Evolutionary conservation across 805 yeast genomes (phyloP).

Genomic region (Yarrowia keelungensis): DNA sequence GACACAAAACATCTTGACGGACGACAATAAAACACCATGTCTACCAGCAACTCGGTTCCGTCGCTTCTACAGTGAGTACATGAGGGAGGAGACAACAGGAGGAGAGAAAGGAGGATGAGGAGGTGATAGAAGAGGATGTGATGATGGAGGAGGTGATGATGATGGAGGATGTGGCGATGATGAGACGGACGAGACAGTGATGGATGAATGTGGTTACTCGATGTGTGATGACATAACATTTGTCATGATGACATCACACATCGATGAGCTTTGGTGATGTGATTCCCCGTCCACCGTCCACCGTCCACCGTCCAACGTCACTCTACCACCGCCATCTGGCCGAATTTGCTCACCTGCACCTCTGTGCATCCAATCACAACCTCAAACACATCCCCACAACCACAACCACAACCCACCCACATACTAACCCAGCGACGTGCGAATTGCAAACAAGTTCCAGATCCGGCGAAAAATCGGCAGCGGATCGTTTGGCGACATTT

Average conservation of each 20-base stretch:
- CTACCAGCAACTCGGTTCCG: constrained; percentile 35
- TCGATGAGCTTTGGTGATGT: too few species aligned
- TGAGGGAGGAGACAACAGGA: background rate
- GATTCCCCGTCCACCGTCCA: too few species aligned
- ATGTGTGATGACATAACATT: background rate
- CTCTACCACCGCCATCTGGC: too few species aligned
- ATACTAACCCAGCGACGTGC: constrained; percentile 61
- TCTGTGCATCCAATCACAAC: background rate
- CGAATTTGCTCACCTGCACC: too few species aligned
- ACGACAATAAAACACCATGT: constrained; percentile 1
- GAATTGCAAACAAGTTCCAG: constrained; percentile 93
- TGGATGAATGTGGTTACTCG: too few species aligned
- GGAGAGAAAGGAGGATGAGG: background rate
- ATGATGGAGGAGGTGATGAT: background rate
- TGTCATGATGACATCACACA: too few species aligned
- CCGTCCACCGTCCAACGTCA: too few species aligned
- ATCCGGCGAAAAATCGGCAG: constrained; percentile 95
- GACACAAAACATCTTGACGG: constrained; percentile 1
- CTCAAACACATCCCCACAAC: too few species aligned
- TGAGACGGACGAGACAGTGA: too few species aligned
- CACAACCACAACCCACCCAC: background rate
- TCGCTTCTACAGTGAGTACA: constrained; percentile 38
- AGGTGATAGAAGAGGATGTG: background rate
- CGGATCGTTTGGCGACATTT: constrained; percentile 97
- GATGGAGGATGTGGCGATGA: too few species aligned